Percentiles rank a stretch among this genome's conserved stretches.
phyloP scores from a whole-genome alignment of 805 yeast genomes.

The Kodamaea hsintzibuensis region DNA sequence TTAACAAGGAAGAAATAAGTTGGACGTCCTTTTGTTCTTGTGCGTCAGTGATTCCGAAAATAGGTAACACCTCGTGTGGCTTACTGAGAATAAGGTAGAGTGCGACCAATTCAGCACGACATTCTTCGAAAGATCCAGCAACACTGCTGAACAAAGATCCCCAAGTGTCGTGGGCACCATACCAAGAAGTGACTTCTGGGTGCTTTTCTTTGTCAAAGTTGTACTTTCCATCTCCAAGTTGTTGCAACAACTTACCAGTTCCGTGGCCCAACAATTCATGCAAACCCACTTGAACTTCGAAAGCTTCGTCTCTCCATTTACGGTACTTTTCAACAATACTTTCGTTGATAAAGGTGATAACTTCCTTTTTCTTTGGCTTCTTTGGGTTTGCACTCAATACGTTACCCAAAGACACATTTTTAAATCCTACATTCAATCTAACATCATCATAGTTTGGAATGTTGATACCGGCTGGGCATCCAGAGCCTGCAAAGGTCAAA shows the following conservation, averaged over 20 bases:
- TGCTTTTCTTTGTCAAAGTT: slow-evolving; percentile 70
- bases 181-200: slow-evolving; percentile 70
- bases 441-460: slow-evolving; percentile 93
- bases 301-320: slow-evolving; percentile 75
- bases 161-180: slow-evolving; percentile 86
- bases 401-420: slow-evolving; percentile 87
- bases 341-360: slow-evolving; percentile 63
- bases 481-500: slow-evolving; percentile 84
- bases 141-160: slow-evolving; percentile 79
- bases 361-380: slow-evolving; percentile 65
- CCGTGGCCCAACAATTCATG: slow-evolving; percentile 93
- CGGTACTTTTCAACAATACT: slow-evolving; percentile 58
- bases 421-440: slow-evolving; percentile 79
- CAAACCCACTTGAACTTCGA: slow-evolving; percentile 92
- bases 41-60: slow-evolving; percentile 64
- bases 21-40: slow-evolving; percentile 64
- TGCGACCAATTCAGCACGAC: slow-evolving; percentile 91
- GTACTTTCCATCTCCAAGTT: slow-evolving; percentile 56
- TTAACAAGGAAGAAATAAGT: slow-evolving; percentile 68
- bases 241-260: slow-evolving; percentile 74
- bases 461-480: slow-evolving; percentile 91
- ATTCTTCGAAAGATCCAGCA: slow-evolving; percentile 89
- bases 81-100: slow-evolving; percentile 73
- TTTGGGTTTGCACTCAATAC: slow-evolving; percentile 68
- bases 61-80: slow-evolving; percentile 57